These are phyloP conservation scores for Claviceps purpurea DNA, from an alignment of 2,329 filamentous ascomycete species.

Conservation along the genomic window DNA sequence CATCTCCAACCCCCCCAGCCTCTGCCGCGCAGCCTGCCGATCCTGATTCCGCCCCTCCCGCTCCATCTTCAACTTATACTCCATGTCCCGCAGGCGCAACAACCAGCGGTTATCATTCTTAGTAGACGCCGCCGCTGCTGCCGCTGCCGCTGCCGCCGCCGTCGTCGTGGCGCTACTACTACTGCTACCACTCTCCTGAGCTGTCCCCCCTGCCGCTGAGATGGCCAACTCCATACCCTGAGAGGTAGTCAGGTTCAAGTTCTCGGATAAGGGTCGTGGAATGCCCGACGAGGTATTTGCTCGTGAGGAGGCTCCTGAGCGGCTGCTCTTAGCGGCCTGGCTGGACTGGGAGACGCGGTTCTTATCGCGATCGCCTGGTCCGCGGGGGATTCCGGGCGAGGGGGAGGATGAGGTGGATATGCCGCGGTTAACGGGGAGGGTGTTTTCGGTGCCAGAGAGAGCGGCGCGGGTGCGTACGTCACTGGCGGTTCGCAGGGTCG, in stretches of 20 bases:
- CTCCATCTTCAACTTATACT: conserved; percentile 79
- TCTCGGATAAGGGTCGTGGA: conserved; percentile 13
- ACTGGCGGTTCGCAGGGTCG: conserved; percentile 53
- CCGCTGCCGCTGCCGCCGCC: conserved; percentile 8
- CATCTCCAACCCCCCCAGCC: conserved; percentile 60
- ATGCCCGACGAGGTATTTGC: conserved; percentile 16
- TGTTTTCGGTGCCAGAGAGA: conserved; percentile 26
- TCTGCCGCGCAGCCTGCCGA: conserved; percentile 66
- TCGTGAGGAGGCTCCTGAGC: conserved; percentile 19
- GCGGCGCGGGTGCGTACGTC: conserved; percentile 42
- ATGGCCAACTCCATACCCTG: conserved; percentile 16
- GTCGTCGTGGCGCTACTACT: conserved; percentile 4
- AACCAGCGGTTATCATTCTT: conserved; percentile 64
- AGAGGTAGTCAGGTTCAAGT: not conserved
- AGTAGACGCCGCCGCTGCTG: conserved; percentile 2
- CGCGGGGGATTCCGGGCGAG: conserved; percentile 40
- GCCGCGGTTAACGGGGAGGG: conserved; percentile 4
- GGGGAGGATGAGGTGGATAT: conserved; percentile 28
- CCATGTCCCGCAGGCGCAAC: conserved; percentile 72
- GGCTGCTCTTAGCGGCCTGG: conserved; percentile 13
- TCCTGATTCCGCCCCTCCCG: conserved; percentile 76
- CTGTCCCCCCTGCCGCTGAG: not conserved
- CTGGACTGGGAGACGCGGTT: conserved; percentile 22
- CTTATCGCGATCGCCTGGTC: conserved; percentile 32
- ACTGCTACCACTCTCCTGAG: not conserved